Evolutionary conservation across 75 land plant species (phyloP), one percentile per base, ranked within the genome.

Genomic region (Cupressus sempervirens): DNA sequence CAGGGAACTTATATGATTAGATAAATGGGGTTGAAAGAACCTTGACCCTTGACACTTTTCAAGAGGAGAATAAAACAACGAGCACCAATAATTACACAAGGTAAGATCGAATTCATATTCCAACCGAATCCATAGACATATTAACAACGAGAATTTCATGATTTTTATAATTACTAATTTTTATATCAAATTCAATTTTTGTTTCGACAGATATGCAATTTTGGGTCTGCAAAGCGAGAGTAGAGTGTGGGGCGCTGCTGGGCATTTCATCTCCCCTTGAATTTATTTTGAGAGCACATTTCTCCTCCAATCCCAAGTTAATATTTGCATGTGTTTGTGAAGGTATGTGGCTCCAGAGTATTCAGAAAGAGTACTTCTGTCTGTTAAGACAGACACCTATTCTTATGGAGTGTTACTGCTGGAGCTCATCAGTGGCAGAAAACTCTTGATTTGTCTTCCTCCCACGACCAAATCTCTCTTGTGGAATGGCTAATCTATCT

Each of bases 331-430:
- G 38, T 16, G 12, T 29, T 82, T 30, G 36, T 62, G 38, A 85
- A 89, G 90, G 30, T 87, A 87, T 70, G 40, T 89, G 89, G 90
- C 90, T 40, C 90, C 89, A 10, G 90, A 89, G 62, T 89, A 85
- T 83, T 86, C 91, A 30, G 80, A 85, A 56, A 40, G 72, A 23
- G 89, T 89, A n/a, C 73, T 85, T 41, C 56, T 89, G 0, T 85
- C 91, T 43, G 87, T 88, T 34, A 89, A 88, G 72, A 84, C 73
- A 14, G 91, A 89, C 82, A 89, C 88, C 14, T 89, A 88, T 70
- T 85, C 89, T 29, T 89, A 87, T 83, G 91, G 91, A 34, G 91
- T 89, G 34, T 84, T 89, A 26, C 82, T 89, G 34, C 58, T 89
- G 43, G 91, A 89, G 62, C 86, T 89, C 29, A 79, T 89, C 35